phyloP scores from a whole-genome alignment of 208 protist genomes.

The Trypanosoma platydactyli region DNA sequence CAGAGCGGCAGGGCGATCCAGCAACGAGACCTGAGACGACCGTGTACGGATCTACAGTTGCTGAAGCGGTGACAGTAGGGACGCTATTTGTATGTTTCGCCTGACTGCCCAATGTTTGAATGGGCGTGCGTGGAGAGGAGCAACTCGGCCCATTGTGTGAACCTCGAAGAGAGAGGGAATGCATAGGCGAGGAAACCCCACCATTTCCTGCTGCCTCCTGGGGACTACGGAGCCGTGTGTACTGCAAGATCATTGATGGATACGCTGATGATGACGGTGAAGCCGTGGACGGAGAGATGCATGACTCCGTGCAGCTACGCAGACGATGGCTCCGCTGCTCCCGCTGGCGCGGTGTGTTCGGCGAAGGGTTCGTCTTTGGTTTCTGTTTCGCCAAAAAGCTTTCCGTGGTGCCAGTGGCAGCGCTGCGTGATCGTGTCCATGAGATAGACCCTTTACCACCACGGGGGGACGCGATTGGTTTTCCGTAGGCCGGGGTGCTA shows the following conservation, averaged over 20 bases:
- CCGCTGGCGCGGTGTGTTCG: conserved; percentile 1
- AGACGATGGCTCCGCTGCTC: background rate
- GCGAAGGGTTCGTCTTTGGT: conserved; percentile 1
- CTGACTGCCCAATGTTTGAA: too few species aligned
- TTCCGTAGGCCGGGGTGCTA: background rate
- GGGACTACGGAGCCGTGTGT: background rate
- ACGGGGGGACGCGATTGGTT: background rate
- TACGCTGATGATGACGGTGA: background rate
- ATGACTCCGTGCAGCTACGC: background rate
- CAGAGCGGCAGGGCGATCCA: background rate
- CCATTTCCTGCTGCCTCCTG: background rate
- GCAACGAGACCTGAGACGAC: too few species aligned
- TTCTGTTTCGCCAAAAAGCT: conserved; percentile 18
- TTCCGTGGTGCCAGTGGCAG: conserved; percentile 7
- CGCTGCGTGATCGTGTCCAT: conserved; percentile 17
- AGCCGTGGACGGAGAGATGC: conserved; percentile 1
- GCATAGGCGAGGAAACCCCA: background rate
- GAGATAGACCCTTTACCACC: background rate
- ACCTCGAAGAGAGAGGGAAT: background rate
- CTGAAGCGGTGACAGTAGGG: too few species aligned
- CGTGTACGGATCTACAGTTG: too few species aligned
- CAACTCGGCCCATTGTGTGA: background rate
- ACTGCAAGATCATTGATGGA: background rate
- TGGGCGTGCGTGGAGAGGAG: background rate
- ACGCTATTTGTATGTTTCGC: too few species aligned